Percentiles rank a stretch among this genome's conserved stretches.
Evolutionary conservation across 2,329 filamentous ascomycete species (phyloP).

Genomic region (Colletotrichum nymphaeae): DNA sequence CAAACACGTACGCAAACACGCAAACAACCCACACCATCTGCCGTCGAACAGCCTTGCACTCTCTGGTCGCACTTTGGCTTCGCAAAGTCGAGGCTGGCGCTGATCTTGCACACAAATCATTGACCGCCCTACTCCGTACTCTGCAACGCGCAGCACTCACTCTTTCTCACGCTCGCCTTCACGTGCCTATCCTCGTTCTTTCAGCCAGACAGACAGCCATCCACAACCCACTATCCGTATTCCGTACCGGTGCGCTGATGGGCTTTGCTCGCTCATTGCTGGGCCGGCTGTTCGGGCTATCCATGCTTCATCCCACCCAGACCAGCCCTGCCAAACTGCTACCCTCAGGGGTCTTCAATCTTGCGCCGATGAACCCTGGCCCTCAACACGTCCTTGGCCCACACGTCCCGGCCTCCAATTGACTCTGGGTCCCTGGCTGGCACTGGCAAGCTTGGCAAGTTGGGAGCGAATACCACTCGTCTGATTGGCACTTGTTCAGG

Average conservation of each 20-base stretch:
- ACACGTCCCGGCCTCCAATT: constrained; percentile 14
- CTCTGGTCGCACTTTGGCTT: neutral
- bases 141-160: neutral
- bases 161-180: constrained; percentile 5
- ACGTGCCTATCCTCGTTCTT: constrained; percentile 19
- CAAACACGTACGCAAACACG: neutral
- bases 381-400: constrained; percentile 13
- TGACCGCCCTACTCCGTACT: neutral
- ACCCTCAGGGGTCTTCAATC: constrained; percentile 8
- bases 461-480: neutral
- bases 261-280: neutral
- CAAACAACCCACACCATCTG: neutral
- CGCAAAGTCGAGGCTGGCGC: neutral
- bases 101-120: constrained; percentile 3
- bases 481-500: constrained; percentile 20
- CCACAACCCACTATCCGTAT: neutral
- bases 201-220: constrained; percentile 2
- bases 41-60: neutral
- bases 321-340: constrained; percentile 20
- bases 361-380: constrained; percentile 9
- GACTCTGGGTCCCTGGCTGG: neutral
- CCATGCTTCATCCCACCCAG: constrained; percentile 1
- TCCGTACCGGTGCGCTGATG: neutral
- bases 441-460: too few species aligned
- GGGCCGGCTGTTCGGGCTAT: neutral